Base-by-base conservation (phyloP, 2,329 filamentous ascomycete genomes). In the Scytalidium sp. region DNA sequence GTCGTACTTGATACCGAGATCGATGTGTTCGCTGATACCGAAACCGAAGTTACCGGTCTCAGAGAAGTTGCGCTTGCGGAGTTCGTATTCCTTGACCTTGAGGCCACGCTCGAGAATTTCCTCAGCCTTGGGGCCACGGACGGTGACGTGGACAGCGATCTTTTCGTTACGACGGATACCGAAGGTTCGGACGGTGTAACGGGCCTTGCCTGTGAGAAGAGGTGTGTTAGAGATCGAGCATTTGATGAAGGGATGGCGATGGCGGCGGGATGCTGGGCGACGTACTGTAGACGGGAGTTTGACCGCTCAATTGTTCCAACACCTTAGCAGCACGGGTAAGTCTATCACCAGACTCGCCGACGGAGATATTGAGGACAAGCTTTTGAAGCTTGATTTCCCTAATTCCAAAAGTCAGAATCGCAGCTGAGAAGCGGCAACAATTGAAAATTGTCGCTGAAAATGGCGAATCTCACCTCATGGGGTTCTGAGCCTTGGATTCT, bases 81-180 rank as follows among this genome's bases (percentile, higher is more conserved):
- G 84, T 79, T 99, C 94, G 83, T 99, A 99, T 81, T 99, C 94
- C 91, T 99, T 99, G 86, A 99, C 94, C 88, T 99, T 99, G 75
- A 99, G 88, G 75, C 94, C 94, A 85, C 94, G 93, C 90, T 99
- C 94, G 72, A 99, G 88, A 71, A 99, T 99, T 81, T 99, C 94
- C 85, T 99, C 94, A 59, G 94, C 94, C 88, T 90, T 97, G 78
- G 94, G 92, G 72, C 94, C 94, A 75, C 94, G 94, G 80, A 99
- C 92, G 72, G 94, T 99, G 73, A 99, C 94, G 83, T 99, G 94
- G 66, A 99, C 94, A 64, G 94, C 81, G 72, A 99, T 99, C 89
- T 97, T 97, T 78, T 99, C 94, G 88, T 99, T 99, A 91, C 94
- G 93, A 76, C 94, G 93, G 85, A 99, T 99, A 87, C 94, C 94